Evolutionary conservation across 2,329 filamentous ascomycete genomes (phyloP).

Genomic region (Fusarium sp.): DNA sequence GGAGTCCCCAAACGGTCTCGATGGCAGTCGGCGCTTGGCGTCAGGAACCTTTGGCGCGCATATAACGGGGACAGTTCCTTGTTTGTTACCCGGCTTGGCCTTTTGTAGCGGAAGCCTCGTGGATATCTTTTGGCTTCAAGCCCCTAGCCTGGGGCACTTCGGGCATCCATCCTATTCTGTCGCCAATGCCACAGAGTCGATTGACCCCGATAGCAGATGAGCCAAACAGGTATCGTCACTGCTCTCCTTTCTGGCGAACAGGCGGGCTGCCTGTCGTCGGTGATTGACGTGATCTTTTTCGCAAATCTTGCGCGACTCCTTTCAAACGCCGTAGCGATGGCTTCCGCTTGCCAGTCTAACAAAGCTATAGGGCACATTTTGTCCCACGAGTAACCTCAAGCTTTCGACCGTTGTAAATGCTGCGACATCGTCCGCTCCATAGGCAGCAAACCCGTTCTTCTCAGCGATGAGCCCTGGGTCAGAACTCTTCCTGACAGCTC

Average conservation of each 20-base stretch:
- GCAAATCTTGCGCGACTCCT: not conserved
- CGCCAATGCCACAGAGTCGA: constrained; percentile 20
- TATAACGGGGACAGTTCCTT: constrained; percentile 14
- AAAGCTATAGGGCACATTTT: constrained; percentile 90
- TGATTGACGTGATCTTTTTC: not conserved
- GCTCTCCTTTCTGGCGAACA: not conserved
- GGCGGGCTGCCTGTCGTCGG: not conserved
- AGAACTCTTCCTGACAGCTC: constrained; percentile 61
- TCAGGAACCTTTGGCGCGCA: constrained; percentile 27
- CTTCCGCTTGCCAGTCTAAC: constrained; percentile 75
- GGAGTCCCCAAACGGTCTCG: not conserved
- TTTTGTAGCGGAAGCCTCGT: constrained; percentile 9
- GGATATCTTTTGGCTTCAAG: constrained; percentile 6
- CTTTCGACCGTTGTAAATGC: constrained; percentile 89
- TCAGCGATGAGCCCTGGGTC: constrained; percentile 77
- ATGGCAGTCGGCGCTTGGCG: constrained; percentile 21
- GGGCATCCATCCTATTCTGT: constrained; percentile 28
- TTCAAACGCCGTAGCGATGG: constrained; percentile 57
- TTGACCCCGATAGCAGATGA: constrained; percentile 13
- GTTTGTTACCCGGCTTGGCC: constrained; percentile 14
- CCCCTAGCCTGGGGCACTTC: constrained; percentile 23
- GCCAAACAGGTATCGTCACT: not conserved
- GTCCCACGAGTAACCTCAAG: constrained; percentile 79
- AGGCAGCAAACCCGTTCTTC: constrained; percentile 80
- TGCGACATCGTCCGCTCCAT: constrained; percentile 81